Conservation (phyloP, 2,329 filamentous ascomycete species). For the Coniella lustricola region DNA sequence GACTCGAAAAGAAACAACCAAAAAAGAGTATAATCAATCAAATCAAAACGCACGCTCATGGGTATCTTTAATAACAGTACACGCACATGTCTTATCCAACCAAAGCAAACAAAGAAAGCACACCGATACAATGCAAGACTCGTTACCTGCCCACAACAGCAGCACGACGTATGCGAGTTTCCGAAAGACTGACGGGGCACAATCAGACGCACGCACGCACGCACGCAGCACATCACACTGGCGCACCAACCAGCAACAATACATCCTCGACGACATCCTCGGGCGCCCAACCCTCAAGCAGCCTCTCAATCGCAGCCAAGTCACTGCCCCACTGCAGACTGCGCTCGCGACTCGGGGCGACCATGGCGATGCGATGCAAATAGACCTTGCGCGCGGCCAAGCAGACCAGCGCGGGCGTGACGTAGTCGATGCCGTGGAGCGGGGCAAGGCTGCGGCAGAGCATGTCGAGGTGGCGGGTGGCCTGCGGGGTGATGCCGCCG, state of each 20-base stretch:
- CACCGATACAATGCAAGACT: too few relatives aligned
- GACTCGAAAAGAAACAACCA: too few relatives aligned
- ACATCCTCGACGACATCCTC: conserved; percentile 62
- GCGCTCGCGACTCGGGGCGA: conserved; percentile 63
- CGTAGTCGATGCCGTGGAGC: conserved; percentile 72
- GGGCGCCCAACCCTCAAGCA: conserved; percentile 56
- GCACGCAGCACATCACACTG: conserved; percentile 29
- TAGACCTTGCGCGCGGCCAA: conserved; percentile 85
- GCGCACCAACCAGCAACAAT: conserved; percentile 48
- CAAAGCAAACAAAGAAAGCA: too few relatives aligned
- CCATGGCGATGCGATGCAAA: conserved; percentile 71
- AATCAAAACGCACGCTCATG: too few relatives aligned
- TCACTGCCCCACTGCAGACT: conserved; percentile 93
- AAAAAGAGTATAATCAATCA: too few relatives aligned
- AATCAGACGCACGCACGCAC: too few relatives aligned
- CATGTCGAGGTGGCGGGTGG: conserved; percentile 69
- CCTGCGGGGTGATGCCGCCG: conserved; percentile 67
- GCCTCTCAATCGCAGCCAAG: conserved; percentile 55
- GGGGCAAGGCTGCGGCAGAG: conserved; percentile 69
- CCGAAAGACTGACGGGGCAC: too few relatives aligned
- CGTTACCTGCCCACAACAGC: too few relatives aligned
- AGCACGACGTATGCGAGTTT: too few relatives aligned
- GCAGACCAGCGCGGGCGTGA: conserved; percentile 75
- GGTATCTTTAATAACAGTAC: too few relatives aligned
- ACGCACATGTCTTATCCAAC: too few relatives aligned